A percentile compares a stretch with the other conserved stretches of the same genome.
phyloP scores from a whole-genome alignment of 306 rosid genomes.

The Quercus engelmannii region DNA sequence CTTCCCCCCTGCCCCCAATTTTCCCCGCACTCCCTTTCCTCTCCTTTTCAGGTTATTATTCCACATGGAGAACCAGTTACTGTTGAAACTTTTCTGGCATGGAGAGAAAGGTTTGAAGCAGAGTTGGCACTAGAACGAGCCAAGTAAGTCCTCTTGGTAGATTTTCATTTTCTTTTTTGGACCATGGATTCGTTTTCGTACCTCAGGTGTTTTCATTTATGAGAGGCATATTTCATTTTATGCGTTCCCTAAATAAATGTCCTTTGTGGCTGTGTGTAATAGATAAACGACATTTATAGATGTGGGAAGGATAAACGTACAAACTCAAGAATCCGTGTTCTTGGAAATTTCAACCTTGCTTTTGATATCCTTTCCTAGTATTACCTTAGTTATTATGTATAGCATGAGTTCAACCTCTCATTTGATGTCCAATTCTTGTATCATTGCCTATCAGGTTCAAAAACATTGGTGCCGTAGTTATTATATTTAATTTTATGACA shows the following conservation, averaged over 20 bases:
- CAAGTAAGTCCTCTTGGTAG: slow-evolving; percentile 56
- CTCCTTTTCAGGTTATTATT: slow-evolving; percentile 57
- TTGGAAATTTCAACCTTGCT: neutral
- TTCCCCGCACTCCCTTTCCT: slow-evolving; percentile 9
- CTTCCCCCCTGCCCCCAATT: neutral
- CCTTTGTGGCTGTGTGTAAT: neutral
- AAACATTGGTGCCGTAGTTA: too few species aligned
- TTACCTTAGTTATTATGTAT: neutral
- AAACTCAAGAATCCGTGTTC: neutral
- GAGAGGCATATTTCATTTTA: neutral
- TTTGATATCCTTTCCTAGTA: neutral
- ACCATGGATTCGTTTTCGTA: neutral
- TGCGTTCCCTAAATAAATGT: neutral
- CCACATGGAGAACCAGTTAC: slow-evolving; percentile 99
- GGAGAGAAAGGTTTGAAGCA: slow-evolving; percentile 99
- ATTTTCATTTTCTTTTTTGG: neutral
- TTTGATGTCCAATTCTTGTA: too few species aligned
- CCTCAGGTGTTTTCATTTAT: neutral
- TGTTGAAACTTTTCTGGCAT: slow-evolving; percentile 80
- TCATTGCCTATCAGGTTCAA: too few species aligned
- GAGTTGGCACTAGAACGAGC: slow-evolving; percentile 97
- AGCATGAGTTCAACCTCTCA: too few species aligned
- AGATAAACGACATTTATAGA: neutral
- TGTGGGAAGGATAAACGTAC: neutral
- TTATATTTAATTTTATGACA: neutral